phyloP scores from a whole-genome alignment of 768 basidiomycete species.

The Amanita phalloides region DNA sequence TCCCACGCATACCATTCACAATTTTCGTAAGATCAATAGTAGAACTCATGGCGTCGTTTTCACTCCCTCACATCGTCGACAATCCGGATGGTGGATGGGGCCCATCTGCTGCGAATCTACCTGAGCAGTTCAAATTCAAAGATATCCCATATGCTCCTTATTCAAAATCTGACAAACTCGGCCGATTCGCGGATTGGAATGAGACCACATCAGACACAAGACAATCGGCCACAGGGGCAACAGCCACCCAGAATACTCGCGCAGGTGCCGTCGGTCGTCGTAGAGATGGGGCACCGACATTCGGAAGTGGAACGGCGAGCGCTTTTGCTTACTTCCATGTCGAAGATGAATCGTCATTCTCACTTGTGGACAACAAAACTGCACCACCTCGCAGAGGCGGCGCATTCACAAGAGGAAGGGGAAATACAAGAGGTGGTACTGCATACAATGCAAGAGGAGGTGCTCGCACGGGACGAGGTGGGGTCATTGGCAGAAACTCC shows the following conservation, averaged over 20 bases:
- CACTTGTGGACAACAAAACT: constrained; percentile 85
- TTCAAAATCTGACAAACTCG: constrained; percentile 97
- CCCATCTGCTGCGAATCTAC: constrained; percentile 68
- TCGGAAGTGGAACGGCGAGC: constrained; percentile 82
- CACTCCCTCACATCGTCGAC: constrained; percentile 80
- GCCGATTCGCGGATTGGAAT: constrained; percentile 97
- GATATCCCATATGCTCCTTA: constrained; percentile 98
- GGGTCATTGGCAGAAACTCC: constrained; percentile 27
- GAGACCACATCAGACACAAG: constrained; percentile 59
- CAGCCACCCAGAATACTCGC: constrained; percentile 36
- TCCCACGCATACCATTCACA: constrained; percentile 23
- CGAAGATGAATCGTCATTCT: constrained; percentile 96
- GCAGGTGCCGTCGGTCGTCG: constrained; percentile 44
- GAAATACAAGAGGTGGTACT: constrained; percentile 35
- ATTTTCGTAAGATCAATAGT: constrained; percentile 9
- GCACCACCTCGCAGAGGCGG: constrained; percentile 63
- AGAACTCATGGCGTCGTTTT: constrained; percentile 62
- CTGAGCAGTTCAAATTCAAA: constrained; percentile 92
- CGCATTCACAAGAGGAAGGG: constrained; percentile 48
- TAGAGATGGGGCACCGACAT: constrained; percentile 73
- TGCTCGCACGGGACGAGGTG: constrained; percentile 36
- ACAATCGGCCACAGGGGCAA: constrained; percentile 39
- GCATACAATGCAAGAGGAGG: constrained; percentile 33
- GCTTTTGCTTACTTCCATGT: constrained; percentile 97
- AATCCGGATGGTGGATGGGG: constrained; percentile 95